These are phyloP conservation scores for Hura crepitans DNA, from an alignment of 441 rosid genomes.

Conservation along the genomic window DNA sequence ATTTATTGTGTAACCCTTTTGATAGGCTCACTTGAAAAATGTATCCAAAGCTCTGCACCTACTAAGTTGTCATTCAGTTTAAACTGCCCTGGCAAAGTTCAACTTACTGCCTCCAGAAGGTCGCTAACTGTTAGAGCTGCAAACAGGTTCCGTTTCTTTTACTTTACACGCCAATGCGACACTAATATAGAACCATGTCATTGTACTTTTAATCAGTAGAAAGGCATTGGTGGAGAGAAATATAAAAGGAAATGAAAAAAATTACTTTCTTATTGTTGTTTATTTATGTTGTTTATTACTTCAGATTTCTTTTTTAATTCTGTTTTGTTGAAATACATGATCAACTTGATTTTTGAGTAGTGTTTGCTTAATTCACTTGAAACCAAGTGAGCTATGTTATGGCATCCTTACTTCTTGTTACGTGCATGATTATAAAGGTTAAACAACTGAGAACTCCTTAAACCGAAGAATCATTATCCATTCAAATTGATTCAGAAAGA, in stretches of 20 bases:
- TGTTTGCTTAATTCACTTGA: neutral
- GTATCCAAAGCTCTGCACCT: conserved; percentile 27
- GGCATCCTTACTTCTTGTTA: neutral
- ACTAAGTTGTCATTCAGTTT: conserved; percentile 40
- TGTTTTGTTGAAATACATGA: neutral
- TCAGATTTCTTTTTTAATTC: neutral
- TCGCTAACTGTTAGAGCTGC: conserved; percentile 53
- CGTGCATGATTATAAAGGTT: neutral
- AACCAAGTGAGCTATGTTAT: neutral
- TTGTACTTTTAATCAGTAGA: neutral
- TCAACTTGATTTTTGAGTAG: neutral
- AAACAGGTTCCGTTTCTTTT: conserved; percentile 43
- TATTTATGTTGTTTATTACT: neutral
- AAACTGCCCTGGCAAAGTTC: conserved; percentile 37
- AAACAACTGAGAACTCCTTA: neutral
- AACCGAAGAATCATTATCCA: neutral
- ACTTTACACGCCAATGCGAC: neutral
- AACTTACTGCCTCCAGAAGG: conserved; percentile 38
- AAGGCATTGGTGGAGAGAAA: neutral
- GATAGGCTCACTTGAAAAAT: conserved; percentile 33
- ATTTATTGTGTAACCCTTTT: conserved; percentile 8
- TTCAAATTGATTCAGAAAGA: neutral
- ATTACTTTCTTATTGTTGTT: neutral
- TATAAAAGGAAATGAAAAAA: neutral
- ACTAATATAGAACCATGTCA: neutral